These are phyloP conservation scores for Daldinia decipiens DNA, from an alignment of 495 filamentous ascomycete genomes.

Conservation along the genomic window DNA sequence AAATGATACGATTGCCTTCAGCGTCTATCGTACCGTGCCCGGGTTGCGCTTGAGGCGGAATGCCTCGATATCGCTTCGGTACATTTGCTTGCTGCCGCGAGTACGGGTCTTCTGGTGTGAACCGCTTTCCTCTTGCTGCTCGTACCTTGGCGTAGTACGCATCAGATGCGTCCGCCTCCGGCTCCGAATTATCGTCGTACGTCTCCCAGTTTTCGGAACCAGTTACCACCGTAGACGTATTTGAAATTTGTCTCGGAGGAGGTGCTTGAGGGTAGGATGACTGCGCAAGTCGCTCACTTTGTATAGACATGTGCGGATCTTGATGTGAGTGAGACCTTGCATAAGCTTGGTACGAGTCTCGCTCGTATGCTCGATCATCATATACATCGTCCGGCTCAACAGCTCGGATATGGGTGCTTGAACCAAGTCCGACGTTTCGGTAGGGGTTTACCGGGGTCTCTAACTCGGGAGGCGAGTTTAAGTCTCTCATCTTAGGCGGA, in stretches of 20 bases:
- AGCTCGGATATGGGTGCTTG: conserved; percentile 75
- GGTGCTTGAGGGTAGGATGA: conserved; percentile 51
- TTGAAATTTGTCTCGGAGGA: conserved; percentile 72
- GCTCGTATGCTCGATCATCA: conserved; percentile 64
- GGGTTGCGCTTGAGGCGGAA: conserved; percentile 50
- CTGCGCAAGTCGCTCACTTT: conserved; percentile 51
- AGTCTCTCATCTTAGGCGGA: conserved; percentile 90
- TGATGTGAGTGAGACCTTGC: conserved; percentile 42
- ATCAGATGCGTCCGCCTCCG: conserved; percentile 77
- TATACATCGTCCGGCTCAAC: conserved; percentile 87
- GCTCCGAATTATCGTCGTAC: conserved; percentile 80
- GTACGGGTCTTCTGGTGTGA: conserved; percentile 68
- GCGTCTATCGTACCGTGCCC: conserved; percentile 53
- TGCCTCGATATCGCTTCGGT: conserved; percentile 51
- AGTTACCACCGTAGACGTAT: conserved; percentile 71
- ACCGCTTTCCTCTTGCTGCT: conserved; percentile 61
- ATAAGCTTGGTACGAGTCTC: conserved; percentile 40
- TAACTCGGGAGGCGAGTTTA: conserved; percentile 70
- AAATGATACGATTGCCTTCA: conserved; percentile 62
- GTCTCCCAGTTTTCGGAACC: conserved; percentile 98
- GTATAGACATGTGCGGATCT: conserved; percentile 52
- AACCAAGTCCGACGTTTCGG: conserved; percentile 72
- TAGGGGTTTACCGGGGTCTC: conserved; percentile 70
- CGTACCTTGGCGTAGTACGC: conserved; percentile 80
- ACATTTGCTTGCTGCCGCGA: conserved; percentile 52